Conservation (phyloP, 768 basidiomycete species). For the Pisolithus orientalis region DNA sequence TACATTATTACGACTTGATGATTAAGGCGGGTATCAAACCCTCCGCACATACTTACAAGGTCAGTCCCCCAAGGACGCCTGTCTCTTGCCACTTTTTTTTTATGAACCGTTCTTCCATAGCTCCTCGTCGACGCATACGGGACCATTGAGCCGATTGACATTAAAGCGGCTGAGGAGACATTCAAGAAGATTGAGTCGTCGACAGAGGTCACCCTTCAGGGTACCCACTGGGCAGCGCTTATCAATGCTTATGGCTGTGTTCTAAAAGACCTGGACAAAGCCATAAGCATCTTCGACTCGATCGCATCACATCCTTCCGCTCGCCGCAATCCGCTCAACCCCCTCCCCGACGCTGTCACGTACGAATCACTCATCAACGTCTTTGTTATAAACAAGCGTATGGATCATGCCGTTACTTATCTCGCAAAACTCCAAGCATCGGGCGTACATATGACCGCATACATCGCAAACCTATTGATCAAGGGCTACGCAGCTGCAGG, state of each 20-base stretch:
- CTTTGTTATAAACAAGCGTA: constrained; percentile 67
- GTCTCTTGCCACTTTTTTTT: background rate
- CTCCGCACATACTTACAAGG: constrained; percentile 93
- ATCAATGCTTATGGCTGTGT: constrained; percentile 88
- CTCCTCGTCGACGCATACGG: constrained; percentile 89
- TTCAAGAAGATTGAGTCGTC: constrained; percentile 54
- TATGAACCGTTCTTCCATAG: constrained; percentile 29
- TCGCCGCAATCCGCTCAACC: constrained; percentile 8
- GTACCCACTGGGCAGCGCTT: constrained; percentile 74
- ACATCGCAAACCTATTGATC: constrained; percentile 72
- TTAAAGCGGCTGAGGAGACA: constrained; percentile 60
- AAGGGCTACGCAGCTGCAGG: constrained; percentile 63
- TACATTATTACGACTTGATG: constrained; percentile 72
- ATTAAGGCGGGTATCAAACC: constrained; percentile 55
- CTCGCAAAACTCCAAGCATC: constrained; percentile 51
- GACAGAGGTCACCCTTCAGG: constrained; percentile 29
- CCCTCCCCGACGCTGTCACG: constrained; percentile 71
- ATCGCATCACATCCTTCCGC: constrained; percentile 53
- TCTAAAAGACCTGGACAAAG: constrained; percentile 68
- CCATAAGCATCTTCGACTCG: constrained; percentile 70
- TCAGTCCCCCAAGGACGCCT: constrained; percentile 18
- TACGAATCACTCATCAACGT: constrained; percentile 91
- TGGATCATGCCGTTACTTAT: constrained; percentile 72
- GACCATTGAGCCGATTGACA: constrained; percentile 75
- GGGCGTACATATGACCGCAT: constrained; percentile 87